Evolutionary conservation across 73 alveolate genomes (phyloP), one percentile per base, ranked within the genome.

Genomic region (Symbiodinium pilosum): DNA sequence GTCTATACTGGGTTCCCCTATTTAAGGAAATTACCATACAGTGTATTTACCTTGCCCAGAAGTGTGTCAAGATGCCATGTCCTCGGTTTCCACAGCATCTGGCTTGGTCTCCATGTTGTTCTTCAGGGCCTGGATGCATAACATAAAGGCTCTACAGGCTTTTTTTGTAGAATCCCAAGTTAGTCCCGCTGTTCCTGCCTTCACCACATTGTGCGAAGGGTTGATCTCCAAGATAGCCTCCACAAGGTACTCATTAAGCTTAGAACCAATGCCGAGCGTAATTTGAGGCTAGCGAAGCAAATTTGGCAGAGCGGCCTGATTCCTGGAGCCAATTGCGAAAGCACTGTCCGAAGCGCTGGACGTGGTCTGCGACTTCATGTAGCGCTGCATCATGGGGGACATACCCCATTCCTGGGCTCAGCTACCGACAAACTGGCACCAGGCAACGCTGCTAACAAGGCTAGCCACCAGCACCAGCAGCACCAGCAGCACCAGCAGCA

Each of bases 311-410:
- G 59, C 59, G 52, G 95, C 95, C 93, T 83, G 93, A 84, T 77
- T 93, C 14, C 93, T 87, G 34, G 99, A 93, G 11, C 93, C 99
- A 24, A 77, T 83, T 43, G 99, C 86, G 32, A 77, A 93, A 51
- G 93, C 93, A 59, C 93, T 93, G 64, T 83, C 99, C 9, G 52
- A 41, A 2, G 85, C 93, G 41, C 86, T 42, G 47, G 94, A 51
- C 44, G 99, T 83, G 43, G 99, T 84, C 89, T 93, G 99, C 81
- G 89, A 84, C 94, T 83, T 83, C 93, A 93, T 93, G 94, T 93
- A 93, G 43, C 87, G 86, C 99, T 93, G 99, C 99, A 93, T 83
- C 93, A 83, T 83, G 56, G 99, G 99, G 21, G 99, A 93, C 94
- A 93, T 93, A 21, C 99, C 99, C 93, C 93, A 93, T 86, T 93